Conservation (phyloP, 352 stramenopile genomes). For the Pythium guiyangense region DNA sequence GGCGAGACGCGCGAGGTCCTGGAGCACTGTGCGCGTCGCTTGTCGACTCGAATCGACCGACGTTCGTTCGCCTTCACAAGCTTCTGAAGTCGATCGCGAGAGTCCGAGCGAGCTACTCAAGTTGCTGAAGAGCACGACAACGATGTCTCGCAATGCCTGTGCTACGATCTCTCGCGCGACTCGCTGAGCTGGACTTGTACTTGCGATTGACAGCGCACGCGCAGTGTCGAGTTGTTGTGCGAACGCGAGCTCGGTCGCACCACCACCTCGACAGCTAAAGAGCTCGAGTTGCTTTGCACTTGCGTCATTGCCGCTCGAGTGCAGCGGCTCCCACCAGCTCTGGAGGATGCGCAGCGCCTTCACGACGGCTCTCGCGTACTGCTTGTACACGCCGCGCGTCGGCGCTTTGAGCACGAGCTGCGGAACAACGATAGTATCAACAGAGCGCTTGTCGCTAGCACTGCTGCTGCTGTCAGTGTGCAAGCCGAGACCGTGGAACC, state of each 20-base stretch:
- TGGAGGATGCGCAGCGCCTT: constrained; percentile 55
- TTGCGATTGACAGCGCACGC: background rate
- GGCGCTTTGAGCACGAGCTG: constrained; percentile 55
- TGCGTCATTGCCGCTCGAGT: background rate
- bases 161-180: constrained; percentile 18
- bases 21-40: constrained; percentile 20
- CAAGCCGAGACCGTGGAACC: constrained; percentile 26
- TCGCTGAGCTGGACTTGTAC: background rate
- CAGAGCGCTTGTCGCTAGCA: background rate
- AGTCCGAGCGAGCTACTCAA: constrained; percentile 5
- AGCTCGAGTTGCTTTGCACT: constrained; percentile 2
- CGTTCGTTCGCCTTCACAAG: background rate
- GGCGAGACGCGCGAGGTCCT: constrained; percentile 10
- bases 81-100: constrained; percentile 1
- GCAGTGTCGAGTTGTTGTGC: constrained; percentile 17
- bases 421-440: constrained; percentile 18
- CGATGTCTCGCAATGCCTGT: constrained; percentile 30
- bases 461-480: background rate
- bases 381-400: constrained; percentile 60
- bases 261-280: constrained; percentile 37
- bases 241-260: constrained; percentile 39
- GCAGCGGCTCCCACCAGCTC: constrained; percentile 25
- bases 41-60: constrained; percentile 12
- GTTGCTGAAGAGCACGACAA: constrained; percentile 23
- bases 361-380: constrained; percentile 50